Conservation (phyloP, 768 basidiomycete species). For the Termitomyces sp. region DNA sequence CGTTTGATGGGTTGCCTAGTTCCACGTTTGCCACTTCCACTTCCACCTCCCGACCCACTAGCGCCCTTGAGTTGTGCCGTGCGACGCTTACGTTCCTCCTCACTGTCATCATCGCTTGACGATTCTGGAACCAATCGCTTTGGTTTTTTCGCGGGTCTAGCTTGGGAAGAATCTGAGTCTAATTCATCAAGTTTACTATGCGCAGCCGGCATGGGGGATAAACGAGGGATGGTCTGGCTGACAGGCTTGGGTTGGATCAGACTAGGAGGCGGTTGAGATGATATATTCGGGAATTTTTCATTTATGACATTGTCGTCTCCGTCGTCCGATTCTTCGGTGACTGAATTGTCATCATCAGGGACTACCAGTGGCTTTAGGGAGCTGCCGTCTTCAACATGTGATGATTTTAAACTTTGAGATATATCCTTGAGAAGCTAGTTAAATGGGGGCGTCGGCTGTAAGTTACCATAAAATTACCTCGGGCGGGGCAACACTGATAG, state of each 20-base stretch:
- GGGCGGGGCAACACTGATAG: slow-evolving; percentile 11
- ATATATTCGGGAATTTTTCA: background rate
- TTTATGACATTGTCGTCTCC: slow-evolving; percentile 24
- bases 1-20: slow-evolving; percentile 74
- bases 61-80: slow-evolving; percentile 39
- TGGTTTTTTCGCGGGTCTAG: slow-evolving; percentile 47
- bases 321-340: slow-evolving; percentile 44
- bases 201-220: background rate
- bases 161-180: slow-evolving; percentile 54
- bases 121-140: slow-evolving; percentile 30
- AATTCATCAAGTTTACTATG: slow-evolving; percentile 22
- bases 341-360: slow-evolving; percentile 38
- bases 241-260: background rate
- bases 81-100: slow-evolving; percentile 43
- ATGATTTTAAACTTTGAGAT: background rate
- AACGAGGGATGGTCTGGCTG: slow-evolving; percentile 3
- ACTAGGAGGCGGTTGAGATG: background rate
- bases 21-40: slow-evolving; percentile 37
- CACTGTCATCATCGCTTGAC: slow-evolving; percentile 58
- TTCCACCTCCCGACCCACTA: slow-evolving; percentile 13
- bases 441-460: background rate
- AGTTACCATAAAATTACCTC: slow-evolving; percentile 4
- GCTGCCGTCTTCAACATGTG: background rate
- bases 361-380: slow-evolving; percentile 10
- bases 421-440: slow-evolving; percentile 7